Percentiles rank a stretch among this genome's conserved stretches.
Conservation (phyloP, 2,329 filamentous ascomycete genomes). For the Diaporthe citri region DNA sequence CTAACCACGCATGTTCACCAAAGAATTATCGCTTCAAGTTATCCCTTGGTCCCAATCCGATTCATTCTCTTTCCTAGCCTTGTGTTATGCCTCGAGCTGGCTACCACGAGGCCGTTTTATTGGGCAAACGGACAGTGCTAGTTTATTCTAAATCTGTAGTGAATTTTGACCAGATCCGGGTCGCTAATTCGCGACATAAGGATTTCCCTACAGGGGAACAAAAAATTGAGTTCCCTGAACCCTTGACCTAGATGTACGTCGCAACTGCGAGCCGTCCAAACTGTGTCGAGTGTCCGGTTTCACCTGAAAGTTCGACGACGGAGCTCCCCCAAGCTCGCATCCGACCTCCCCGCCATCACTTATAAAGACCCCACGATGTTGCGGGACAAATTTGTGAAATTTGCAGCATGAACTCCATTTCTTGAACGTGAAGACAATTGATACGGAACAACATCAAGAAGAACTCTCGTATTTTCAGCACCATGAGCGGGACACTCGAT, state of each 20-base stretch:
- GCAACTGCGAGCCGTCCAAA: background rate
- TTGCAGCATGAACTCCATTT: background rate
- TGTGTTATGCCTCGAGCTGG: too few species aligned
- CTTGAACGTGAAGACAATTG: background rate
- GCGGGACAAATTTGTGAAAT: background rate
- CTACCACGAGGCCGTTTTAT: too few species aligned
- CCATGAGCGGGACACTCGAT: background rate
- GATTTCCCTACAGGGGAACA: background rate
- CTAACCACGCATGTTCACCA: background rate
- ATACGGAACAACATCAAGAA: background rate
- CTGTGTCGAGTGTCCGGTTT: conserved; percentile 19
- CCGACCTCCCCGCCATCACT: background rate
- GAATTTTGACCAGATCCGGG: background rate
- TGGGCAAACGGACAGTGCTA: background rate
- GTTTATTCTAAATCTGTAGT: background rate
- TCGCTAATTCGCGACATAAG: background rate
- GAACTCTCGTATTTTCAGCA: background rate
- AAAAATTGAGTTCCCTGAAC: too few species aligned
- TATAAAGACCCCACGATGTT: background rate
- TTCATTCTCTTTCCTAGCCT: background rate
- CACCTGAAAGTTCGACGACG: conserved; percentile 17
- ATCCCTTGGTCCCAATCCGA: background rate
- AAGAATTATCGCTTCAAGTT: background rate
- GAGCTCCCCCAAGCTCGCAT: conserved; percentile 28
- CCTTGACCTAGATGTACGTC: background rate